Evolutionary conservation across 2,329 filamentous ascomycete genomes (phyloP), one percentile per base, ranked within the genome.

Genomic region (Clonostachys rhizophaga): DNA sequence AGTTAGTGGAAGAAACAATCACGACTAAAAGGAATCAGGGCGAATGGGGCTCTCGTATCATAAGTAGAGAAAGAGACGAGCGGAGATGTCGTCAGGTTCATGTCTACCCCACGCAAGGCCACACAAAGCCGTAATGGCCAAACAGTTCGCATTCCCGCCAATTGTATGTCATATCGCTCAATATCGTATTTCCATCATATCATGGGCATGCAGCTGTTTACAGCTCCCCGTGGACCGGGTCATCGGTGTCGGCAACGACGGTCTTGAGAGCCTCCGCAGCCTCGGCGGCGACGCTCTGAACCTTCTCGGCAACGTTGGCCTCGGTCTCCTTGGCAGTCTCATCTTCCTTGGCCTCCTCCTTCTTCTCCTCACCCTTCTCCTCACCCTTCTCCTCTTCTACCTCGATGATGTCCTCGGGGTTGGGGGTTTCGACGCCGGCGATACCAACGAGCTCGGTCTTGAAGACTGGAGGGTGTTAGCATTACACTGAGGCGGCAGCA

Each of bases 401-500:
- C 24, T 30, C 24, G 24, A 30, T 6, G 24, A 30, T 50, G 34
- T 52, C 44, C 48, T 67, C 68, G 43, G 67, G 62, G 16, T 58
- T 61, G 12, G 65, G 49, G 45, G 52, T 55, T 47, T 68, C 63
- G 30, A 92, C 87, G 33, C 91, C 91, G 14, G 84, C 75, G 61
- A 97, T 96, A 47, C 79, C 85, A 58, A 96, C 75, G 55, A 97
- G 74, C 70, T 96, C 90, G 42, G 91, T 96, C 74, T 95, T 89
- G 63, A 97, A 96, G 46, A 97, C 83, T 87, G 58, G 42, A 45
- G 12, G 42, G 40, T 45, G 40, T 5, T 17, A 42, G 47, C 17
- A 39, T 17, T 17, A n/a, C 34, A 40, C 18, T 16, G 7, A 42
- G 46, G 18, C 20, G 7, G 14, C 36, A n/a, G 14, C 7, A 18